phyloP scores from a whole-genome alignment of 139 green algal species.

The Volvox reticuliferus region DNA sequence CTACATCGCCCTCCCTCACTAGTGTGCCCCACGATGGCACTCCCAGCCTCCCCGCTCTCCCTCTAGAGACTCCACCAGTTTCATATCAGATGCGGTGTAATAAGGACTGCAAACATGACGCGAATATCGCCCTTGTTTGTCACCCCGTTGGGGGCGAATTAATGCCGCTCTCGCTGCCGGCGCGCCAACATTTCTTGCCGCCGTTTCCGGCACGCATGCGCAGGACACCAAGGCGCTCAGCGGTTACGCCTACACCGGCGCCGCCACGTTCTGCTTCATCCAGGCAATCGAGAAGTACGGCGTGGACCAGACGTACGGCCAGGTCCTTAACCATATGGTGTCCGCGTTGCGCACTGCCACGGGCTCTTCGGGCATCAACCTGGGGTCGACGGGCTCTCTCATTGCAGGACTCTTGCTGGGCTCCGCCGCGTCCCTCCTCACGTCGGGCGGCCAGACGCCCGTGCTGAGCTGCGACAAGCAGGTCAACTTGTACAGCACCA shows the following conservation, averaged over 20 bases:
- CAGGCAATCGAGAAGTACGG: slow-evolving; percentile 68
- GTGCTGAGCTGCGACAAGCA: slow-evolving; percentile 68
- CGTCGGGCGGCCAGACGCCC: slow-evolving; percentile 64
- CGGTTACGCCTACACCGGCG: slow-evolving; percentile 77
- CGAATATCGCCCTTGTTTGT: too few species aligned
- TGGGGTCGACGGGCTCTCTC: slow-evolving; percentile 16
- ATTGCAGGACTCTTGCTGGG: slow-evolving; percentile 55
- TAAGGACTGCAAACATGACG: too few species aligned
- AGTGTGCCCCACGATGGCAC: too few species aligned
- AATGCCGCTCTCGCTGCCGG: too few species aligned
- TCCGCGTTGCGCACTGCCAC: slow-evolving; percentile 48
- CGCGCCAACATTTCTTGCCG: too few species aligned
- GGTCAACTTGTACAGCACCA: slow-evolving; percentile 1
- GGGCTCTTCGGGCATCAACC: not conserved
- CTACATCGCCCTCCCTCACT: too few species aligned
- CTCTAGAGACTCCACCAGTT: too few species aligned
- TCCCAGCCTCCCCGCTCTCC: too few species aligned
- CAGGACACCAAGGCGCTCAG: slow-evolving; percentile 68
- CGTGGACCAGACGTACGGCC: slow-evolving; percentile 47
- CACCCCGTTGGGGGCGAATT: too few species aligned
- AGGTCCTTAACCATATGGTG: slow-evolving; percentile 62
- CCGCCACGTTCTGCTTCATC: slow-evolving; percentile 88
- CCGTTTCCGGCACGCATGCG: too few species aligned
- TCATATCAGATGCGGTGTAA: not conserved
- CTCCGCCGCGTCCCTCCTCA: not conserved